Evolutionary conservation across 1,284 basidiomycete genomes (phyloP), one percentile per base, ranked within the genome.

Genomic region (Volvariella surrecta): DNA sequence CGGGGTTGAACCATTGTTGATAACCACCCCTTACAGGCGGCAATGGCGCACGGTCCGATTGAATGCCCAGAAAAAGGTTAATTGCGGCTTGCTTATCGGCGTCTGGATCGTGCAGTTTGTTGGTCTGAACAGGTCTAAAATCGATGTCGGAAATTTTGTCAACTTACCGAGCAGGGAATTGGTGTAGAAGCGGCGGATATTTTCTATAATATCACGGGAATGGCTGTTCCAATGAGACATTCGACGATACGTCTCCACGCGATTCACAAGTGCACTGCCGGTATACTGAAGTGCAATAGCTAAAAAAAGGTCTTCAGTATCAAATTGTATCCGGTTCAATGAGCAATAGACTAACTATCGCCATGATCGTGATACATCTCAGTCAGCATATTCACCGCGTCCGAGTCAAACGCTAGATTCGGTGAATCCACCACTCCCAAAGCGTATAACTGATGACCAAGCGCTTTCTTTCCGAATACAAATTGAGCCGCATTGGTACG

Each of bases 361-460:
- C 92, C 91, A 54, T 94, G 90, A 59, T 96, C 91, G 59, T 98
- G 93, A 61, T 97, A 99, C 94, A 99, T 98, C 63, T 98, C 93
- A 0, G 94, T 99, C 52, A 99, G 61, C 79, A 99, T 94, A 60
- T 96, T 92, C 39, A 96, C 89, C 0, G 92, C 93, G 59, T 97
- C 95, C 8, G 89, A 94, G 54, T 97, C 93, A 58, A 97, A 97
- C 0, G 84, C 79, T 18, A 99, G 68, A 52, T 89, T 82, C 0
- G 95, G 91, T 46, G 70, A 82, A 15, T 84, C 79, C 18, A 91
- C 84, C 15, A 94, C 74, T 2, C 96, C 96, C 1, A 99, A 77
- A 0, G 93, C 94, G 58, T 96, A 93, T 6, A 99, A 72, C 59
- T 99, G 96, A 61, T 98, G 93, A 0, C 92, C 94, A 10, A 99